These are phyloP conservation scores for Stagonosporopsis rhizophila DNA, from an alignment of 2,329 filamentous ascomycete genomes.

Conservation along the genomic window DNA sequence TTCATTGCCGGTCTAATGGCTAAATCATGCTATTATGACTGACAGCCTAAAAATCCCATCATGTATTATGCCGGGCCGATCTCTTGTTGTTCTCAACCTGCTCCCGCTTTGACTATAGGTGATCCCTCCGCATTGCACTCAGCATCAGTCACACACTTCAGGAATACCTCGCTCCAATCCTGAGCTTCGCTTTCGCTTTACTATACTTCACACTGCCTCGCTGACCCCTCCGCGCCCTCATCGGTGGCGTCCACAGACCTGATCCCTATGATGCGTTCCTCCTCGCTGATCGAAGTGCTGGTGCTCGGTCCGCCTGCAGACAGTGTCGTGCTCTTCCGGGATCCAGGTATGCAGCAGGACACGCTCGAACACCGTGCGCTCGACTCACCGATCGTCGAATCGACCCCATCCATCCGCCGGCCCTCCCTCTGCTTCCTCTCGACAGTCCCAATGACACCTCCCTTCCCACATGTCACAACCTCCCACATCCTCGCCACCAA, in stretches of 20 bases:
- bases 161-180: neutral
- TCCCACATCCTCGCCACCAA: neutral
- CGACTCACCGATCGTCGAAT: neutral
- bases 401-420: neutral
- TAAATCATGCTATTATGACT: neutral
- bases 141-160: constrained; percentile 9
- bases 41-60: neutral
- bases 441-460: neutral
- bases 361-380: neutral
- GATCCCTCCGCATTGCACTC: no score
- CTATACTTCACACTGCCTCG: neutral
- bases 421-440: neutral
- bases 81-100: neutral
- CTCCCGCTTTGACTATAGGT: neutral
- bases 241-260: neutral
- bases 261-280: constrained; percentile 1
- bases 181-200: neutral
- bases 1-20: neutral
- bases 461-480: neutral
- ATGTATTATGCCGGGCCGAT: neutral
- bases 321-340: neutral
- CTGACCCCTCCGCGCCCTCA: neutral
- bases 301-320: neutral
- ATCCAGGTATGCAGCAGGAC: neutral
- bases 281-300: neutral